Percentiles rank a stretch among this genome's conserved stretches.
Conservation (phyloP, 1,284 basidiomycete genomes). For the Fistulina hepatica region DNA sequence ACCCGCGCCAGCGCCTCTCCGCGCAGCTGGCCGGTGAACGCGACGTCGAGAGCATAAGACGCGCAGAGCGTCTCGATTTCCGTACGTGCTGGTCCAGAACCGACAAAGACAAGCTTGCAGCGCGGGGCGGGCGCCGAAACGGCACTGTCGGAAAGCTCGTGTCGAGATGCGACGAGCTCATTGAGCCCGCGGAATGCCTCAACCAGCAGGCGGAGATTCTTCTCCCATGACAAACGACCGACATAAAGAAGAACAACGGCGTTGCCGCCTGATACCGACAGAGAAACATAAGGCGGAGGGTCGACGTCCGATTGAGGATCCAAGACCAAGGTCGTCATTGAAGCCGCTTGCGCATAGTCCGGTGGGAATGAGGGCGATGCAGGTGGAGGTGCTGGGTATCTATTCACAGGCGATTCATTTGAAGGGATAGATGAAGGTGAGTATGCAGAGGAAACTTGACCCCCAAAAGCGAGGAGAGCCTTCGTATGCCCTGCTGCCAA, state of each 20-base stretch:
- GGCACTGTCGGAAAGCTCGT: background rate
- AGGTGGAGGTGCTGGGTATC: conserved; percentile 1
- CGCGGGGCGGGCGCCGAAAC: background rate
- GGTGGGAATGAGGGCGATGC: conserved; percentile 1
- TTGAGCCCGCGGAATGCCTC: too few species aligned
- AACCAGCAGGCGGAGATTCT: conserved; percentile 9
- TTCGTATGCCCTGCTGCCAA: background rate
- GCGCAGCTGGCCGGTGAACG: conserved; percentile 10
- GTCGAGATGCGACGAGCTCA: too few species aligned
- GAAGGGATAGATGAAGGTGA: background rate
- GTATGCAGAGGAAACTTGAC: conserved; percentile 6
- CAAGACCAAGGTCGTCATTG: too few species aligned
- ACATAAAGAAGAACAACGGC: conserved; percentile 9
- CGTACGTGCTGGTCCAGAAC: conserved; percentile 5
- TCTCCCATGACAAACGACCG: conserved; percentile 9
- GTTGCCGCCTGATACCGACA: background rate
- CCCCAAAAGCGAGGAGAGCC: conserved; percentile 1
- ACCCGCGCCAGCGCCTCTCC: conserved; percentile 6
- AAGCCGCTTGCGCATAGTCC: background rate
- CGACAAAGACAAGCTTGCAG: conserved; percentile 10
- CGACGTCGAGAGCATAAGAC: background rate
- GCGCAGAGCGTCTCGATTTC: background rate
- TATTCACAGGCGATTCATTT: background rate
- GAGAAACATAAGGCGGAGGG: background rate
- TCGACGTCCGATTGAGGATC: too few species aligned